Evolutionary conservation across 1,139 yeast species (phyloP).

Genomic region (Magnusiomyces paraingens): DNA sequence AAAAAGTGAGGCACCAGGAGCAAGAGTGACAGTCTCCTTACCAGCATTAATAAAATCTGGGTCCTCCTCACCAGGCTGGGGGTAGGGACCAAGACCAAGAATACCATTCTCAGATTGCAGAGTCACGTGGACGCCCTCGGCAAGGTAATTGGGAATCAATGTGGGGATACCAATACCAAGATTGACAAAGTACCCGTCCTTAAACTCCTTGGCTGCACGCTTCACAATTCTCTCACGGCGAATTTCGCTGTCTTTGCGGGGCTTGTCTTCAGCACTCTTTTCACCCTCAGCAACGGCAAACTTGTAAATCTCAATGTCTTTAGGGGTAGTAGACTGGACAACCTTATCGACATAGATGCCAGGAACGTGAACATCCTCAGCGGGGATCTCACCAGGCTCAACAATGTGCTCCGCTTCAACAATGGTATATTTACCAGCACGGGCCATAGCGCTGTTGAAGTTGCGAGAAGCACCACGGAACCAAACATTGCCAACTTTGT

Average conservation of each 20-base stretch:
- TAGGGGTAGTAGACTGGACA: conserved; percentile 39
- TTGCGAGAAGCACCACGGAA: conserved; percentile 44
- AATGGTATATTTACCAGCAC: conserved; percentile 42
- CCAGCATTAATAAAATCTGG: conserved; percentile 48
- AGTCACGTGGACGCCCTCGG: conserved; percentile 36
- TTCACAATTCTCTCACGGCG: conserved; percentile 37
- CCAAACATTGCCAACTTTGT: conserved; percentile 43
- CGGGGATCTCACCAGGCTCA: conserved; percentile 41
- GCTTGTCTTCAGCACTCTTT: conserved; percentile 7
- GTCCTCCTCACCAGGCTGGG: conserved; percentile 40
- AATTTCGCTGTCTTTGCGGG: conserved; percentile 17
- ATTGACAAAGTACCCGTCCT: conserved; percentile 41
- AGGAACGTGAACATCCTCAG: conserved; percentile 45
- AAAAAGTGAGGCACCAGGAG: conserved; percentile 43
- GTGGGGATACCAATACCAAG: conserved; percentile 49
- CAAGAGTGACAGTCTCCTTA: conserved; percentile 45
- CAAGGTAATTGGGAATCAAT: conserved; percentile 41
- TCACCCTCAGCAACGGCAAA: conserved; percentile 15
- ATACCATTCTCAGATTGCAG: conserved; percentile 47
- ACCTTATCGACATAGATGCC: conserved; percentile 41
- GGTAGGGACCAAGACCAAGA: conserved; percentile 46
- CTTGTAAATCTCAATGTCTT: conserved; percentile 39
- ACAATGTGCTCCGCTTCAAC: conserved; percentile 50
- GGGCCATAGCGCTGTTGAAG: conserved; percentile 43
- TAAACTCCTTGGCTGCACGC: conserved; percentile 44